A percentile compares a stretch with the other conserved stretches of the same genome.
phyloP scores from a whole-genome alignment of 352 stramenopile species.

The Hyaloperonospora brassicae region DNA sequence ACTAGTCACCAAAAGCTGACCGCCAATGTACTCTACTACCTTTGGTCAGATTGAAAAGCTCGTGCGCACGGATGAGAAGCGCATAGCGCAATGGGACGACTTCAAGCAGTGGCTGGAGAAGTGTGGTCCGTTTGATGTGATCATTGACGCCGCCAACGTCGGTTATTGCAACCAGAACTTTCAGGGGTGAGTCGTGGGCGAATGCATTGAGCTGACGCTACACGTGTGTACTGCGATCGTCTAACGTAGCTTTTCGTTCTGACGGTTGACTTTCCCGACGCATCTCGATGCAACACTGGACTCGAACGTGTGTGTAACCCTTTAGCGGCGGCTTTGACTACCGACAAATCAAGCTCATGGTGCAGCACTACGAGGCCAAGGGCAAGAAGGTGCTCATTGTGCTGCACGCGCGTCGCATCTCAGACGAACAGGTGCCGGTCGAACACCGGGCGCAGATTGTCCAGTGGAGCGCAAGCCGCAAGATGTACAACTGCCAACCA shows the following conservation, averaged over 20 bases:
- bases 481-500: slow-evolving; percentile 89
- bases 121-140: slow-evolving; percentile 83
- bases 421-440: slow-evolving; percentile 75
- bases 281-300: slow-evolving; percentile 5
- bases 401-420: slow-evolving; percentile 93
- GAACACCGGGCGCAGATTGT: slow-evolving; percentile 66
- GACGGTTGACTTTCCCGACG: slow-evolving; percentile 6
- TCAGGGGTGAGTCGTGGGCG: slow-evolving; percentile 72
- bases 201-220: slow-evolving; percentile 9
- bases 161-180: slow-evolving; percentile 98
- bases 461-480: slow-evolving; percentile 53
- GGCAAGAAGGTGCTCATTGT: slow-evolving; percentile 90
- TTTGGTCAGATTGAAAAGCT: slow-evolving; percentile 58
- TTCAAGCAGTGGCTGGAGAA: slow-evolving; percentile 77
- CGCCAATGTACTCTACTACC: neutral
- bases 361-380: slow-evolving; percentile 85
- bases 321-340: slow-evolving; percentile 90
- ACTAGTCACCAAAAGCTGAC: slow-evolving; percentile 10
- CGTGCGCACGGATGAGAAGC: slow-evolving; percentile 66
- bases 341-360: slow-evolving; percentile 90
- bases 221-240: slow-evolving; percentile 4
- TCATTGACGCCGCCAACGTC: slow-evolving; percentile 97
- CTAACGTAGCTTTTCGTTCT: slow-evolving; percentile 17
- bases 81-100: slow-evolving; percentile 61
- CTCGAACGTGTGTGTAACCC: slow-evolving; percentile 7